Percentiles rank a stretch among this genome's conserved stretches.
Evolutionary conservation across 2,329 filamentous ascomycete species (phyloP).

Genomic region (Aspergillus udagawae): DNA sequence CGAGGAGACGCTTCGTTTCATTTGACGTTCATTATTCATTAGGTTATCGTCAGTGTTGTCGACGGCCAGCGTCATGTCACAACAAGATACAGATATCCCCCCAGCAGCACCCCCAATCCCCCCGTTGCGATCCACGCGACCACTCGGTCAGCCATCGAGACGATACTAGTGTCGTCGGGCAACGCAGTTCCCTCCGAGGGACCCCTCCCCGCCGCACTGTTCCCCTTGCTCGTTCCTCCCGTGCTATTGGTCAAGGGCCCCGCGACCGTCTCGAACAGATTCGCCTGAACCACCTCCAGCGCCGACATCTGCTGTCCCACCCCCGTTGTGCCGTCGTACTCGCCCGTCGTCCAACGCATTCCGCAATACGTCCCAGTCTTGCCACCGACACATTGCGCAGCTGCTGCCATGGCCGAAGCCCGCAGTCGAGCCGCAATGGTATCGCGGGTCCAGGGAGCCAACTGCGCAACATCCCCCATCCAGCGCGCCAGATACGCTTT

Average conservation of each 20-base stretch:
- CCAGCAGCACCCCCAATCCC: constrained; percentile 19
- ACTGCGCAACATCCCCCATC: constrained; percentile 53
- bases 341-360: constrained; percentile 31
- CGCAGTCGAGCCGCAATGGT: constrained; percentile 51
- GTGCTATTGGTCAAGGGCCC: constrained; percentile 42
- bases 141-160: constrained; percentile 25
- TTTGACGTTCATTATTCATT: background rate
- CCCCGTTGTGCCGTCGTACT: constrained; percentile 30
- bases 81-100: constrained; percentile 5
- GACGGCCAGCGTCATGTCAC: background rate
- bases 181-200: constrained; percentile 2
- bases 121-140: constrained; percentile 28
- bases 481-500: constrained; percentile 63
- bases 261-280: constrained; percentile 38
- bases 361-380: constrained; percentile 38
- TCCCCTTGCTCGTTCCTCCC: constrained; percentile 53
- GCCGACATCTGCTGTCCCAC: constrained; percentile 38
- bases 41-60: background rate
- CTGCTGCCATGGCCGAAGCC: constrained; percentile 52
- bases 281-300: constrained; percentile 58
- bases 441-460: constrained; percentile 54
- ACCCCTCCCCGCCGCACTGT: constrained; percentile 34
- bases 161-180: constrained; percentile 20
- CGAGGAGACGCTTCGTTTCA: background rate
- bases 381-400: constrained; percentile 27